Evolutionary conservation across 306 rosid genomes (phyloP).

Genomic region (Sicyos baderoa): DNA sequence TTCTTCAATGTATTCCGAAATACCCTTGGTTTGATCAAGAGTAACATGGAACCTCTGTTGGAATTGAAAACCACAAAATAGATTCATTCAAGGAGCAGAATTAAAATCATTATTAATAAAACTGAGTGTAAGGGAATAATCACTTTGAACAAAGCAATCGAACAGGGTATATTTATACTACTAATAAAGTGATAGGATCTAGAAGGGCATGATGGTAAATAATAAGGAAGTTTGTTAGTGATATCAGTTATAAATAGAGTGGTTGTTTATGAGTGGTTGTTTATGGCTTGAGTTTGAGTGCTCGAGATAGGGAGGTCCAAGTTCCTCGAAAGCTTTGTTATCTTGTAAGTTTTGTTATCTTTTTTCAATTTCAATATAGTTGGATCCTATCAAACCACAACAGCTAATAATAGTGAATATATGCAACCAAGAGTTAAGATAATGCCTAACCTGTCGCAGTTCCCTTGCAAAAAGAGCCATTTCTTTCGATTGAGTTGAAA

Average conservation of each 20-base stretch:
- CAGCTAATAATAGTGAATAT: neutral
- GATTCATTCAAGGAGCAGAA: neutral
- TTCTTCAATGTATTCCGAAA: conserved; percentile 64
- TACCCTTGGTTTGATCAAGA: conserved; percentile 51
- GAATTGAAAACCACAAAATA: conserved; percentile 24
- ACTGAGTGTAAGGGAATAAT: neutral
- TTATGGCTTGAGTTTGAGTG: too few relatives aligned
- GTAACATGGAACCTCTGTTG: conserved; percentile 53
- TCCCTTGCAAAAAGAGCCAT: conserved; percentile 57
- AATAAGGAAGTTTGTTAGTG: too few relatives aligned
- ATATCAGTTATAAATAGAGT: too few relatives aligned
- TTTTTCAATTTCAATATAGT: too few relatives aligned
- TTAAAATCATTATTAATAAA: neutral
- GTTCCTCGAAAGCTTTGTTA: too few relatives aligned
- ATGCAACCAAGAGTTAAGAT: neutral
- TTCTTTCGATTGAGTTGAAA: conserved; percentile 67
- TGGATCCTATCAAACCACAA: neutral
- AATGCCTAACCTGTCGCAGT: conserved; percentile 47
- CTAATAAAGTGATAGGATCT: neutral
- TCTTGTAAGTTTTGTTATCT: too few relatives aligned
- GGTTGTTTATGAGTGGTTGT: too few relatives aligned
- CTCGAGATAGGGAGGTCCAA: too few relatives aligned
- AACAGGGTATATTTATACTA: neutral
- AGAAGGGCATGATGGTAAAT: too few relatives aligned
- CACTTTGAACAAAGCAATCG: neutral